Conservation (phyloP, 148 eudicot species). For the Cornus suecica region DNA sequence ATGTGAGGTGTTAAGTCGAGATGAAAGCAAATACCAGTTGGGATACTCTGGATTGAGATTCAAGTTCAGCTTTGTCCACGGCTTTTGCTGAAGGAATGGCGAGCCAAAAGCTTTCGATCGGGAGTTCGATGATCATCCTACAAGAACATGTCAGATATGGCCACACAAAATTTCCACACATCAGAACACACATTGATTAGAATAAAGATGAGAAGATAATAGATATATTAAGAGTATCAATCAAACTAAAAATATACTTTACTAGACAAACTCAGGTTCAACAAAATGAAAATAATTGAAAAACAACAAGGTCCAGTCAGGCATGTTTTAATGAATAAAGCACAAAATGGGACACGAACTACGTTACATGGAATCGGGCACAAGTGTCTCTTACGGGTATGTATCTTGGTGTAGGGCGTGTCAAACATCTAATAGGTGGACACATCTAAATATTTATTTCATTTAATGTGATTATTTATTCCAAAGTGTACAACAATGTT, state of each 20-base stretch:
- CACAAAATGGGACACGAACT: too few relatives aligned
- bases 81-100: conserved; percentile 83
- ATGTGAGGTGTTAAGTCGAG: neutral
- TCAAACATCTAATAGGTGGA: too few relatives aligned
- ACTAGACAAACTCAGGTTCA: neutral
- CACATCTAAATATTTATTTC: too few relatives aligned
- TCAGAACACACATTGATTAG: neutral
- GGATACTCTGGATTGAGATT: neutral
- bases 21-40: conserved; percentile 10
- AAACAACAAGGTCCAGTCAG: neutral
- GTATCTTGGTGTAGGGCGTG: too few relatives aligned
- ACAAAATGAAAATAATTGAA: neutral
- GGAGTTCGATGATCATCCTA: conserved; percentile 79
- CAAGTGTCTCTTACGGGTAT: too few relatives aligned
- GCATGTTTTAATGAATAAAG: neutral
- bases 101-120: conserved; percentile 66
- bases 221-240: neutral
- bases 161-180: neutral
- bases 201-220: neutral
- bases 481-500: too few relatives aligned
- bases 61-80: conserved; percentile 55
- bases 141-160: conserved; percentile 20
- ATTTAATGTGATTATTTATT: too few relatives aligned
- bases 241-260: neutral
- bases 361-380: too few relatives aligned